Conservation (phyloP, 352 stramenopile genomes). For the Albugo candida region DNA sequence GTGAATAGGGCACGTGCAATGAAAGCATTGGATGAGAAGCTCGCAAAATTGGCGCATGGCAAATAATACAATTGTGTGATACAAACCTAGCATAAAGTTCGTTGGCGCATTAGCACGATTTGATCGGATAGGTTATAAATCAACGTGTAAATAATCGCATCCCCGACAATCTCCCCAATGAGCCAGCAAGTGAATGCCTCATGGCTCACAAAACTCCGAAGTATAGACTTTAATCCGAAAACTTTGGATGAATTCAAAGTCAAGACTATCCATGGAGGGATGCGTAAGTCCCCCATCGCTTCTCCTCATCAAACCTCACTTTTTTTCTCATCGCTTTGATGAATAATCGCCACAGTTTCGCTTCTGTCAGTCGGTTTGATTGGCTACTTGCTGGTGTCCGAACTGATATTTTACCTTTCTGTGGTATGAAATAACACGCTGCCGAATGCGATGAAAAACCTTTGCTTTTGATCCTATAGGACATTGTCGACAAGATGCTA, state of each 20-base stretch:
- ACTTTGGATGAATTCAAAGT: constrained; percentile 81
- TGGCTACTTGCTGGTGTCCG: constrained; percentile 36
- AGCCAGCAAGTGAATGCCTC: too few species aligned
- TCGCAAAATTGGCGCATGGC: constrained; percentile 54
- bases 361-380: constrained; percentile 50
- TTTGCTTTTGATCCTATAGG: constrained; percentile 10
- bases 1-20: constrained; percentile 49
- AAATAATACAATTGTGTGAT: constrained; percentile 3
- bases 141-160: too few species aligned
- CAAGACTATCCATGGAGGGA: constrained; percentile 51
- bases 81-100: too few species aligned
- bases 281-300: constrained; percentile 23
- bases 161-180: too few species aligned
- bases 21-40: constrained; percentile 76
- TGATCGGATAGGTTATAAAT: too few species aligned
- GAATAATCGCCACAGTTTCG: constrained; percentile 25
- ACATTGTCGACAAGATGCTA: constrained; percentile 73
- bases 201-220: constrained; percentile 1
- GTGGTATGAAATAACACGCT: constrained; percentile 13
- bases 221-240: constrained; percentile 70
- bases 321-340: not conserved
- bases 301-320: not conserved
- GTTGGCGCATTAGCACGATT: too few species aligned
- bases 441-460: not conserved
- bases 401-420: constrained; percentile 57